Evolutionary conservation across 192 early-diverging fungal genomes (phyloP), one percentile per base, ranked within the genome.

Genomic region (Mortierella antarctica): DNA sequence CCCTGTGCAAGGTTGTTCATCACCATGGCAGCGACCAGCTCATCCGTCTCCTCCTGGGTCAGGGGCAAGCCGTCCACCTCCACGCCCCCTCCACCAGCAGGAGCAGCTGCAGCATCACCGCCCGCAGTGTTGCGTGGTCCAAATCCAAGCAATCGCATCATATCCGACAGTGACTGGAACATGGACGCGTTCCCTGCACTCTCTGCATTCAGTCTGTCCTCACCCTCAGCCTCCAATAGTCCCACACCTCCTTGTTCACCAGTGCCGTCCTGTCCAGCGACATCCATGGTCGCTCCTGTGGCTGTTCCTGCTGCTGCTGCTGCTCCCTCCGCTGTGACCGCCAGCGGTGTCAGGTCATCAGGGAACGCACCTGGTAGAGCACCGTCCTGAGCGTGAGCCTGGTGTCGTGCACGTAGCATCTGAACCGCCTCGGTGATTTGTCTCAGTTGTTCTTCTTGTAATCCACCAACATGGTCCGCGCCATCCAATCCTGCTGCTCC

Each of bases 351-450:
- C 23, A 42, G 48, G 20, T 73, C 78, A 51, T 57, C 64, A 20
- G 72, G 72, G 57, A 74, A 75, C 8, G 73, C 65, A 1, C 65
- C 65, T 40, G 65, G 73, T 8, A 57, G 40, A 47, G 46, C 74
- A 20, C 14, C 65, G 12, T 23, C 50, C 57, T 17, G 64, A 14
- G 17, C 44, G 1, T 52, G 39, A 17, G 60, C 20, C 18, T 51
- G 45, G 23, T 50, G 47, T 20, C 59, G 48, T 40, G 63, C 21
- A 17, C 62, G 56, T 10, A 71, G 70, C 52, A 70, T 62, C 18
- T 81, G 65, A 45, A 83, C 60, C 17, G 75, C 75, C 20, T 78
- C 71, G 1, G 73, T 21, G n/a, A 74, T 73, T 23, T 79, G 71
- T 58, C 65, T 58, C 48, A 77, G 44, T 42, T 83, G 71, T 14